Evolutionary conservation across 2,329 filamentous ascomycete species (phyloP).

Genomic region (Davidsoniella australis): DNA sequence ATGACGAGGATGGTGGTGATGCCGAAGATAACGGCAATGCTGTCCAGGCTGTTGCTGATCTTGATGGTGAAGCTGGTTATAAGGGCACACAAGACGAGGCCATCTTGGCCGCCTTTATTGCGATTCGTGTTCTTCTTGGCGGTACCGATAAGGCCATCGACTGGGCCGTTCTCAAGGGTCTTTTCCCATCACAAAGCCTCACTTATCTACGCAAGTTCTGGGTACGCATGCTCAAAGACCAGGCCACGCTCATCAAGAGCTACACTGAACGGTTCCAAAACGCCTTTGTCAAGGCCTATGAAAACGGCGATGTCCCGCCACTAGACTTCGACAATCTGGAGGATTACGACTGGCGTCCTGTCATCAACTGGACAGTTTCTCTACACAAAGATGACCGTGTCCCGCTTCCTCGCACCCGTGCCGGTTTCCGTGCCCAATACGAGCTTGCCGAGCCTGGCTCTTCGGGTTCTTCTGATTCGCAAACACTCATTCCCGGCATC

Average conservation of each 20-base stretch:
- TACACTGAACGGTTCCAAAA: slow-evolving; percentile 45
- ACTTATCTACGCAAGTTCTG: slow-evolving; percentile 38
- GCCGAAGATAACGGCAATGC: background rate
- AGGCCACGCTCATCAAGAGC: slow-evolving; percentile 10
- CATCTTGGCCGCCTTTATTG: slow-evolving; percentile 39
- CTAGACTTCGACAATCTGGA: slow-evolving; percentile 47
- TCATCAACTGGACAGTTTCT: slow-evolving; percentile 50
- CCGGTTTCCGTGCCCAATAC: slow-evolving; percentile 3
- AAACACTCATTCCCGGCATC: no score
- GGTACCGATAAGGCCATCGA: slow-evolving; percentile 42
- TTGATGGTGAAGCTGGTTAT: background rate
- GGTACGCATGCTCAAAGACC: slow-evolving; percentile 28
- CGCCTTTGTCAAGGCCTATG: slow-evolving; percentile 49
- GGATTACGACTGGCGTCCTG: slow-evolving; percentile 48
- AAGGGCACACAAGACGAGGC: slow-evolving; percentile 12
- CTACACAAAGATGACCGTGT: slow-evolving; percentile 19
- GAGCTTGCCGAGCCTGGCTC: slow-evolving; percentile 15
- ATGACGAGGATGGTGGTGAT: background rate
- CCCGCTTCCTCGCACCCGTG: slow-evolving; percentile 4
- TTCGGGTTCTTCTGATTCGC: no score
- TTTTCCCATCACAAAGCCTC: slow-evolving; percentile 37
- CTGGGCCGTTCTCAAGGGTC: slow-evolving; percentile 38
- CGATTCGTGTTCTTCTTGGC: slow-evolving; percentile 39
- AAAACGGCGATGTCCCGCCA: slow-evolving; percentile 38
- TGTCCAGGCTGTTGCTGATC: no score